Evolutionary conservation across 2,329 filamentous ascomycete species (phyloP), one percentile per base, ranked within the genome.

Genomic region (Lasiodiplodia citricola): DNA sequence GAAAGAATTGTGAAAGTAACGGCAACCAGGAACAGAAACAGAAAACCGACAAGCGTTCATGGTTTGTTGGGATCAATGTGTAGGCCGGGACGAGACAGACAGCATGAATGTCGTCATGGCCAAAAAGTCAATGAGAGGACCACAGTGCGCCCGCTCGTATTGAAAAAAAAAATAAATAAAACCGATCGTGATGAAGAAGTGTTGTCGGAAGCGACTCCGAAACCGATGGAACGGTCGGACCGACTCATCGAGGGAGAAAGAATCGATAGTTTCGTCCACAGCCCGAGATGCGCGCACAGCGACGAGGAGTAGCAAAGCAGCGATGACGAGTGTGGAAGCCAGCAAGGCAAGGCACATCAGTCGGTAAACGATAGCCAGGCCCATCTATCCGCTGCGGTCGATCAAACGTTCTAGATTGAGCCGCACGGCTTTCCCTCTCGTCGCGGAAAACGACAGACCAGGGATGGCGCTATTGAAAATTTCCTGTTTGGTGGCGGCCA

Each of bases 391-490:
- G 44, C 44, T 47, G 44, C 44, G 44, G 44, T 8, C 55, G 55
- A 60, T 60, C 57, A 60, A 28, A 60, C 57, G 57, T 44, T 60
- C 57, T 47, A 60, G 57, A 28, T 47, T 18, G 35, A 54, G 25
- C 28, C 51, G 25, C 44, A 47, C 44, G 44, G 44, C 44, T 56
- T 35, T 37, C n/a, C 3, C 25, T 35, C 52, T 38, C 35, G 35
- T 58, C 31, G 21, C n/a, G 31, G 35, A 18, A 37, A 41, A 44
- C 37, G 21, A 31, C 44, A 23, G 56, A 38, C 16, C 58, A 31
- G 58, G 44, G 28, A n/a, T 8, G 60, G 60, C 60, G 47, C 60
- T 64, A 64, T 64, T 64, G 60, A 50, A 64, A 64, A 64, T 52
- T 64, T 16, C 60, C 60, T 52, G 16, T 37, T 64, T 47, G 18